These are phyloP conservation scores for Puccinellia tenuiflora DNA, from an alignment of 176 grass and related monocot genomes.

Conservation along the genomic window DNA sequence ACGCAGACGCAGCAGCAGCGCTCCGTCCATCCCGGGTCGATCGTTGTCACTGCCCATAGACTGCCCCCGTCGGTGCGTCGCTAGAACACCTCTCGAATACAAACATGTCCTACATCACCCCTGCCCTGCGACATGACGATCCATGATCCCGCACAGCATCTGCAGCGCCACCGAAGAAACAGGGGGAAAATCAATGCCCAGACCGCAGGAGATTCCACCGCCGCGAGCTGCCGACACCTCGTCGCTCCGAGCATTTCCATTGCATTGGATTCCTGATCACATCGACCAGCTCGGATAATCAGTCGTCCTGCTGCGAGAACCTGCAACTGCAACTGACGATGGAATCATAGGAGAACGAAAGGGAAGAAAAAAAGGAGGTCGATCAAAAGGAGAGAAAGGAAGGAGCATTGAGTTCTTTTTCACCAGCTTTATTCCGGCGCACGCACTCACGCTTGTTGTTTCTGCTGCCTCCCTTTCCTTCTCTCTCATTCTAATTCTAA, in stretches of 20 bases:
- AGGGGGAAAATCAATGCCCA: background rate
- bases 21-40: too few species aligned
- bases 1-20: too few species aligned
- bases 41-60: too few species aligned
- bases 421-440: conserved; percentile 40
- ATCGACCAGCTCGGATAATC: background rate
- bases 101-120: too few species aligned
- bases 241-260: background rate
- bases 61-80: too few species aligned
- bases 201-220: background rate
- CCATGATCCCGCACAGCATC: too few species aligned
- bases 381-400: conserved; percentile 11
- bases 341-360: conserved; percentile 1
- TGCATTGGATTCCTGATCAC: conserved; percentile 5
- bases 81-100: too few species aligned
- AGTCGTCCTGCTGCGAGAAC: background rate
- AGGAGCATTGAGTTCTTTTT: background rate
- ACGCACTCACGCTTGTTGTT: conserved; percentile 14
- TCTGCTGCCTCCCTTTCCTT: background rate
- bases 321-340: background rate
- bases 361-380: background rate
- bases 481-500: background rate
- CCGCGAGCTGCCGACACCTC: background rate
- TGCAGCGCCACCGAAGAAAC: too few species aligned
- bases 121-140: too few species aligned